A percentile compares a stretch with the other conserved stretches of the same genome.
Evolutionary conservation across 495 filamentous ascomycete species (phyloP).

Genomic region (Tuber calosporum): DNA sequence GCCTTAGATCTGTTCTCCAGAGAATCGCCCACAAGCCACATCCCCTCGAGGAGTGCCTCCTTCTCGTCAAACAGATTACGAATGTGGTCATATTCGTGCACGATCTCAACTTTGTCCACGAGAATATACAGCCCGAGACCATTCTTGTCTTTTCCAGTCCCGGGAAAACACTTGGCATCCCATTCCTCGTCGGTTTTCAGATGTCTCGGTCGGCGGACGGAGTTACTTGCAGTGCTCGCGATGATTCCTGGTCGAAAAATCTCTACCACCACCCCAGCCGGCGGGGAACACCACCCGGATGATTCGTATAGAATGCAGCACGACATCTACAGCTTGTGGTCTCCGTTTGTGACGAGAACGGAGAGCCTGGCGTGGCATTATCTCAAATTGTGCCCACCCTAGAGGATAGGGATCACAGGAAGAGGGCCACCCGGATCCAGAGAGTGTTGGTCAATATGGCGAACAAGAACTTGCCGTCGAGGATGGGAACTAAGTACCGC

Average conservation of each 20-base stretch:
- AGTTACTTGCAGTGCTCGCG: slow-evolving; percentile 43
- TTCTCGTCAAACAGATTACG: slow-evolving; percentile 47
- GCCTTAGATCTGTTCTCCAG: slow-evolving; percentile 35
- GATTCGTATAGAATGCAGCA: slow-evolving; percentile 54
- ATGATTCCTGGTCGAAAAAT: slow-evolving; percentile 46
- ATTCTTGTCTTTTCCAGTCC: slow-evolving; percentile 45
- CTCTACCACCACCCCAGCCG: slow-evolving; percentile 55
- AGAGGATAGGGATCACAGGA: slow-evolving; percentile 11
- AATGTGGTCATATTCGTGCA: slow-evolving; percentile 49
- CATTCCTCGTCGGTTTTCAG: slow-evolving; percentile 52
- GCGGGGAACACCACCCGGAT: slow-evolving; percentile 45
- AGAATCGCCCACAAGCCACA: slow-evolving; percentile 31
- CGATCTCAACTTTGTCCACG: slow-evolving; percentile 51
- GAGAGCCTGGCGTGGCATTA: background rate
- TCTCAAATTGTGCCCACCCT: slow-evolving; percentile 14
- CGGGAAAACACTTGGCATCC: slow-evolving; percentile 23
- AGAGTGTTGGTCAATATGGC: slow-evolving; percentile 45
- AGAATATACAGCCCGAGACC: slow-evolving; percentile 53
- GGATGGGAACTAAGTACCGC: slow-evolving; percentile 51
- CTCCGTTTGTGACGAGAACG: slow-evolving; percentile 45
- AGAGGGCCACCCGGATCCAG: slow-evolving; percentile 43
- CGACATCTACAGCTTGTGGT: slow-evolving; percentile 61
- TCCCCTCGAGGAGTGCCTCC: slow-evolving; percentile 42
- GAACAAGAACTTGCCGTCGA: slow-evolving; percentile 41
- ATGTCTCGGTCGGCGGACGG: slow-evolving; percentile 46